A percentile compares a stretch with the other conserved stretches of the same genome.
phyloP scores from a whole-genome alignment of 176 grass and related monocot species.

The Carex pumila region DNA sequence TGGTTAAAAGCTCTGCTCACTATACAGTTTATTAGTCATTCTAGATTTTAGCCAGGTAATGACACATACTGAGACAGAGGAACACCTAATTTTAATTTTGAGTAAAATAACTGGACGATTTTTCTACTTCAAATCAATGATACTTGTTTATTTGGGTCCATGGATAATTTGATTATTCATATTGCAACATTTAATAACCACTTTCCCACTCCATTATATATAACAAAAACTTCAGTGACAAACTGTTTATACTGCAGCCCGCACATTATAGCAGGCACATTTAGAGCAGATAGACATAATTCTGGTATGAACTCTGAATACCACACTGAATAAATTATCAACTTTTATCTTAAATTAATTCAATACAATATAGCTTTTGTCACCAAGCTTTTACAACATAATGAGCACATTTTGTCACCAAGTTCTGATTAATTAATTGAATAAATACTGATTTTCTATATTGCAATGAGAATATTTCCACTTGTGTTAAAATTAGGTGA shows the following conservation, averaged over 20 bases:
- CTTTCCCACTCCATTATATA: background rate
- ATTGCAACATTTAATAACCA: background rate
- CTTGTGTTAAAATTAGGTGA: background rate
- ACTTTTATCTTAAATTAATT: background rate
- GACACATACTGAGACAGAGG: background rate
- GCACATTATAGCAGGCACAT: background rate
- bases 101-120: background rate
- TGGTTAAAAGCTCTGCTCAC: background rate
- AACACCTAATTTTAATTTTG: background rate
- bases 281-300: background rate
- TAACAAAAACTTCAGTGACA: background rate
- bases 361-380: background rate
- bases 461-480: background rate
- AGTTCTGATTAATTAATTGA: background rate
- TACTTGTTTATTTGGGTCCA: background rate
- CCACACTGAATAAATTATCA: background rate
- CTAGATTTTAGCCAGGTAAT: background rate
- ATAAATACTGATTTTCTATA: background rate
- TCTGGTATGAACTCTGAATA: background rate
- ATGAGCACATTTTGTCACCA: background rate
- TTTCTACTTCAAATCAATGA: background rate
- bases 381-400: background rate
- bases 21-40: background rate
- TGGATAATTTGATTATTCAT: background rate
- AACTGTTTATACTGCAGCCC: background rate